Evolutionary conservation across 441 rosid species (phyloP).

Genomic region (Croton laevigatus): DNA sequence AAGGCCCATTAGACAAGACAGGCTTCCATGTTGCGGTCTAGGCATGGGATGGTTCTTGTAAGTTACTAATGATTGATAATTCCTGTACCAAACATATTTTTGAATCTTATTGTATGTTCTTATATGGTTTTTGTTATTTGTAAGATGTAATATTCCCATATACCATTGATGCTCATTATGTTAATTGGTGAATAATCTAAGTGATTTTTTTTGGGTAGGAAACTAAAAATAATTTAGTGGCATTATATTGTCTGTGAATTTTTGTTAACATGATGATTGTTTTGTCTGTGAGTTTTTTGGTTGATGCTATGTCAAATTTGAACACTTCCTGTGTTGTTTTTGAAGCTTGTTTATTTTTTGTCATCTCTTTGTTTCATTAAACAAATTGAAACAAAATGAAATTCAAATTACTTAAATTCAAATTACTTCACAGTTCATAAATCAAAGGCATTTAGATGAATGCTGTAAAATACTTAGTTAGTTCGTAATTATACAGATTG

Average conservation of each 20-base stretch:
- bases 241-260: no score
- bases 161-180: background rate
- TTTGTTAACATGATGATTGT: background rate
- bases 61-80: conserved; percentile 27
- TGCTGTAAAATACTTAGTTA: background rate
- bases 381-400: background rate
- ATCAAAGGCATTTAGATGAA: background rate
- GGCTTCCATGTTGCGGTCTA: conserved; percentile 79
- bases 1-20: conserved; percentile 41
- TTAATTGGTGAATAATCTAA: no score
- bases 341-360: background rate
- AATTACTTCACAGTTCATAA: background rate
- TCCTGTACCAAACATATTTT: background rate
- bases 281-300: background rate
- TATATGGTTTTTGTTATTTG: background rate
- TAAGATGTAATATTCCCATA: background rate
- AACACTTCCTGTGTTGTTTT: background rate
- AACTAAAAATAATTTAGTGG: background rate
- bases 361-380: background rate
- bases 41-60: conserved; percentile 93
- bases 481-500: background rate
- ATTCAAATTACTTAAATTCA: background rate
- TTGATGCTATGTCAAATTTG: background rate
- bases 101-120: background rate
- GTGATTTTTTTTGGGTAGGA: no score